Conservation (phyloP, 768 basidiomycete species). For the Pilatotrama ljubarskyi region DNA sequence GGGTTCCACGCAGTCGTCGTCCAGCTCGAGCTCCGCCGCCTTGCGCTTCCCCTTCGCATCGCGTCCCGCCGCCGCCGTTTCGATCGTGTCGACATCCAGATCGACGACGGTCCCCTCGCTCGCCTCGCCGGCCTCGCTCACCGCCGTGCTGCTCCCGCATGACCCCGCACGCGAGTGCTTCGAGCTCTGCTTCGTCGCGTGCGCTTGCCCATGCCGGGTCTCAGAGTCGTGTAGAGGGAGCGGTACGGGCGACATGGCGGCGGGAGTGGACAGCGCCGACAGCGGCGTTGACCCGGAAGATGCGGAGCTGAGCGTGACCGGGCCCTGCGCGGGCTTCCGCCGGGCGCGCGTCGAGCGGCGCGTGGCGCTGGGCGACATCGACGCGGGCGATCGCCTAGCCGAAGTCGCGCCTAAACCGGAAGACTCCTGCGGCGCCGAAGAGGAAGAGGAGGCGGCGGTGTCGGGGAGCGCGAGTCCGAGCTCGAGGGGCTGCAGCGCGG, state of each 20-base stretch:
- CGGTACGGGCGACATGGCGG: neutral
- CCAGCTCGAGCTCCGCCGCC: slow-evolving; percentile 4
- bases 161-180: slow-evolving; percentile 6
- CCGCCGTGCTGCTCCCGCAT: slow-evolving; percentile 21
- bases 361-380: neutral
- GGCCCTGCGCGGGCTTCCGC: slow-evolving; percentile 16
- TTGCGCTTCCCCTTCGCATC: slow-evolving; percentile 12
- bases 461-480: slow-evolving; percentile 3
- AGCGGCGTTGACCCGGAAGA: slow-evolving; percentile 5
- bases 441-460: neutral
- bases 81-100: neutral
- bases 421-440: neutral
- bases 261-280: neutral
- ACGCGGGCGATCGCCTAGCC: neutral
- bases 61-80: neutral
- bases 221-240: neutral
- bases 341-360: slow-evolving; percentile 15
- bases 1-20: neutral
- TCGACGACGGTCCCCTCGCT: slow-evolving; percentile 21
- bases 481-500: slow-evolving; percentile 4
- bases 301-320: neutral
- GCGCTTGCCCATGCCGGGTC: too few relatives aligned
- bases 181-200: neutral
- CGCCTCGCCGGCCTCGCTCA: slow-evolving; percentile 17
- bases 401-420: neutral